These are phyloP conservation scores for Prunus campanulata DNA, from an alignment of 306 rosid species.

Conservation along the genomic window DNA sequence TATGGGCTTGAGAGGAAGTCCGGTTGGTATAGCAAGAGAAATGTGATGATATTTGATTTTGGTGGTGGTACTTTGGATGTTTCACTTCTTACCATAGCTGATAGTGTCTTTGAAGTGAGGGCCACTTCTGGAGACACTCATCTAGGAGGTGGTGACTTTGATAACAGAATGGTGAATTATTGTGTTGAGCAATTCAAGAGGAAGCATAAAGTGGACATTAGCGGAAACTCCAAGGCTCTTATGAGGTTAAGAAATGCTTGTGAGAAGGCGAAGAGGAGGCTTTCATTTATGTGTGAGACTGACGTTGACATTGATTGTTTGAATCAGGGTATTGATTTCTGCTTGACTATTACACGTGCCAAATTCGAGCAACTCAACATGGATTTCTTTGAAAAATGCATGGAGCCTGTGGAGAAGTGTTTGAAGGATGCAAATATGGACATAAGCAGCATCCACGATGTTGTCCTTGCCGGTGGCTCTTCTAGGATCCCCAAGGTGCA, in stretches of 20 bases:
- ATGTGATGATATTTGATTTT: slow-evolving; percentile 63
- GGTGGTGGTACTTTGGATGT: slow-evolving; percentile 32
- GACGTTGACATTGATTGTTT: slow-evolving; percentile 12
- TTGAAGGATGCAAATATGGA: too few species aligned
- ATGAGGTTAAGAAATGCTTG: too few species aligned
- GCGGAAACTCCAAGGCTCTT: slow-evolving; percentile 17
- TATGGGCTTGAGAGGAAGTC: slow-evolving; percentile 74
- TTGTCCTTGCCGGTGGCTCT: too few species aligned
- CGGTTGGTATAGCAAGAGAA: slow-evolving; percentile 50
- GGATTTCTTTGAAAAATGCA: too few species aligned
- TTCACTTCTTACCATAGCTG: background rate
- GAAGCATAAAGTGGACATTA: slow-evolving; percentile 15
- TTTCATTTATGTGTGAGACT: slow-evolving; percentile 8
- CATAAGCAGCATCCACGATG: too few species aligned
- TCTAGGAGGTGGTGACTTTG: slow-evolving; percentile 21
- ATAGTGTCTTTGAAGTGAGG: slow-evolving; percentile 12
- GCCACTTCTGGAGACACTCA: slow-evolving; percentile 22
- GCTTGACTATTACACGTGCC: background rate
- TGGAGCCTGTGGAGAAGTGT: background rate
- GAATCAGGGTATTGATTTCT: slow-evolving; percentile 6
- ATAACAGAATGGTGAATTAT: slow-evolving; percentile 18
- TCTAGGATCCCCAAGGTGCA: too few species aligned
- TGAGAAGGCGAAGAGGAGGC: slow-evolving; percentile 2
- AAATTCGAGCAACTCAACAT: slow-evolving; percentile 8
- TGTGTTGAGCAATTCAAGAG: slow-evolving; percentile 18